Conservation (phyloP, 1,139 yeast species). For the Spencermartinsiella ligniputridi region DNA sequence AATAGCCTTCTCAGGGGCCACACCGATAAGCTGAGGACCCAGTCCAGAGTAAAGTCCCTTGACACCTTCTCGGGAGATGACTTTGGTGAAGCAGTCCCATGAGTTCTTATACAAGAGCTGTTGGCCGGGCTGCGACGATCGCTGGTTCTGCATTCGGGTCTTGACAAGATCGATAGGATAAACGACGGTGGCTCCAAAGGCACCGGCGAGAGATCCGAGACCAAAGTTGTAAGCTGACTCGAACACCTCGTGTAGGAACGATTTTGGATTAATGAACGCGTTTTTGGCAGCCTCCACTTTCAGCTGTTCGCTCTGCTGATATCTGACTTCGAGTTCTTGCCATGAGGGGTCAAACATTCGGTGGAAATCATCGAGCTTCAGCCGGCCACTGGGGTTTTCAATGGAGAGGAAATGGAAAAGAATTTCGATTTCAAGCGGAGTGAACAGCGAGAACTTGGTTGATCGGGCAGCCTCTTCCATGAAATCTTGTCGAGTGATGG, state of each 20-base stretch:
- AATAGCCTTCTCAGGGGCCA: conserved; percentile 97
- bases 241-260: conserved; percentile 48
- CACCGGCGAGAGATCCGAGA: conserved; percentile 93
- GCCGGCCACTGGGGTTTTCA: conserved; percentile 33
- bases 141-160: conserved; percentile 97
- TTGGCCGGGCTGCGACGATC: conserved; percentile 53
- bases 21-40: conserved; percentile 93
- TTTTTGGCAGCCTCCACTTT: conserved; percentile 41
- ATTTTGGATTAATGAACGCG: conserved; percentile 36
- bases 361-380: conserved; percentile 38
- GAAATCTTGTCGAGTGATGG: conserved; percentile 37
- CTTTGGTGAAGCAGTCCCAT: conserved; percentile 78
- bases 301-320: conserved; percentile 30
- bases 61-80: conserved; percentile 71
- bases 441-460: conserved; percentile 39
- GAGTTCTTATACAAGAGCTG: conserved; percentile 66
- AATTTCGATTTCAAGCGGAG: conserved; percentile 44
- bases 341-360: conserved; percentile 43
- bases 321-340: conserved; percentile 37
- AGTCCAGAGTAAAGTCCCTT: conserved; percentile 91
- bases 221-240: conserved; percentile 86
- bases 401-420: conserved; percentile 42
- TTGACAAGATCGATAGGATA: conserved; percentile 95
- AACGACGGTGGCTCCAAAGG: conserved; percentile 97
- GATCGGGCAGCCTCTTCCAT: conserved; percentile 39